Conservation (phyloP, 257 asterid species). For the Solanum ossicruentum region DNA sequence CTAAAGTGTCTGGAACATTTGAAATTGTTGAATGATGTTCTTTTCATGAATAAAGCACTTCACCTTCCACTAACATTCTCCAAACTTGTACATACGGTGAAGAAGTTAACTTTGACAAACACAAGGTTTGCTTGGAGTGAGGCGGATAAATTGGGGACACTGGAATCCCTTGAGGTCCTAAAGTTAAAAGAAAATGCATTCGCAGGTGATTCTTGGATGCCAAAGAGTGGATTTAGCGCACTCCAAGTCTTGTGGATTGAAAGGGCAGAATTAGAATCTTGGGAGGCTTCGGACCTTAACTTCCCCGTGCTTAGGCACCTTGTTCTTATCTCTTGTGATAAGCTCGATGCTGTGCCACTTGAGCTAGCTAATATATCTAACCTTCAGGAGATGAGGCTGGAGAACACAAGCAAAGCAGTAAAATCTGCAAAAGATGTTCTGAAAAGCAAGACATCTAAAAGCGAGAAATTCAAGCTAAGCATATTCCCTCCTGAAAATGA, state of each 20-base stretch:
- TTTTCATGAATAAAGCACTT: slow-evolving; percentile 7
- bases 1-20: slow-evolving; percentile 32
- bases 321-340: background rate
- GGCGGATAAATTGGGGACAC: slow-evolving; percentile 25
- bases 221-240: background rate
- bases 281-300: background rate
- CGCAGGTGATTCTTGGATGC: background rate
- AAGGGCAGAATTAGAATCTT: background rate
- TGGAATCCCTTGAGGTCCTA: slow-evolving; percentile 36
- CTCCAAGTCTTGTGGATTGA: background rate
- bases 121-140: slow-evolving; percentile 39
- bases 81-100: slow-evolving; percentile 32
- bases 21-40: slow-evolving; percentile 29
- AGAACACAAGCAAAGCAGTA: background rate
- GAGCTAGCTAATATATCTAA: background rate
- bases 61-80: slow-evolving; percentile 21
- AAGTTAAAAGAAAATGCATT: slow-evolving; percentile 14
- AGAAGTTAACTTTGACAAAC: slow-evolving; percentile 35
- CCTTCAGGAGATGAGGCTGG: background rate
- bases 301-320: background rate
- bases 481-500: background rate
- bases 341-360: background rate
- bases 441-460: background rate
- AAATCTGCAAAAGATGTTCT: background rate
- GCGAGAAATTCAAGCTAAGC: background rate